Evolutionary conservation across 495 filamentous ascomycete genomes (phyloP), one percentile per base, ranked within the genome.

Genomic region (Patellaria atrata): DNA sequence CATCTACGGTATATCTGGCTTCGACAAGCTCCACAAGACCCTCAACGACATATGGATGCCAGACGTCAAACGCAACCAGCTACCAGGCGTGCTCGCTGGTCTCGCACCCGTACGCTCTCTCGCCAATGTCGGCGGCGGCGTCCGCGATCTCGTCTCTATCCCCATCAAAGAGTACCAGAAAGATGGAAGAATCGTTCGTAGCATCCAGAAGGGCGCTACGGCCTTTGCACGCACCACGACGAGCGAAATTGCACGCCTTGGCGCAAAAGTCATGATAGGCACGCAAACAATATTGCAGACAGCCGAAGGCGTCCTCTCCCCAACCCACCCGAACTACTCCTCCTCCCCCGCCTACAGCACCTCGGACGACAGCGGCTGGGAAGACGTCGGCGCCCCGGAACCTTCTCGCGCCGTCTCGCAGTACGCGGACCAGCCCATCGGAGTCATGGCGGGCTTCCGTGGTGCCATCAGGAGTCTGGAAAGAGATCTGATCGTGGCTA

Each of bases 1-100:
- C 38, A 71, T 94, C 16, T 94, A 94, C 48, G 91, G 91, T 26
- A 71, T 92, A 5, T 75, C 75, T 4, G 86, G 89, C 0, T 91
- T 96, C 44, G 82, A 93, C 44, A 77, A 76, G 36, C 67, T 99
- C 16, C 81, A 84, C 21, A 70, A 82, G 47, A 82, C 75, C 6
- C 65, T 99, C 10, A 94, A 94, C 52, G 84, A 93, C 49, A 81
- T 93, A 33, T 99, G 91, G 91, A 92, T 83, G 74, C 85, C 82
- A 7, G 84, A 99, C 48, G 76, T 99, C 51, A 87, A 78, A 56
- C 57, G 67, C 5, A 92, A 80, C 40, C 91, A 99, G 52, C 77
- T 99, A 4, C 86, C 83, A 1, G 75, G 79, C 5, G 75, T 96
- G 0, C 66, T 99, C 25, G 79, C 83, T 1, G 89, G 91, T 22